Evolutionary conservation across 202 grass and related monocot genomes (phyloP).

Genomic region (Zizania palustris): DNA sequence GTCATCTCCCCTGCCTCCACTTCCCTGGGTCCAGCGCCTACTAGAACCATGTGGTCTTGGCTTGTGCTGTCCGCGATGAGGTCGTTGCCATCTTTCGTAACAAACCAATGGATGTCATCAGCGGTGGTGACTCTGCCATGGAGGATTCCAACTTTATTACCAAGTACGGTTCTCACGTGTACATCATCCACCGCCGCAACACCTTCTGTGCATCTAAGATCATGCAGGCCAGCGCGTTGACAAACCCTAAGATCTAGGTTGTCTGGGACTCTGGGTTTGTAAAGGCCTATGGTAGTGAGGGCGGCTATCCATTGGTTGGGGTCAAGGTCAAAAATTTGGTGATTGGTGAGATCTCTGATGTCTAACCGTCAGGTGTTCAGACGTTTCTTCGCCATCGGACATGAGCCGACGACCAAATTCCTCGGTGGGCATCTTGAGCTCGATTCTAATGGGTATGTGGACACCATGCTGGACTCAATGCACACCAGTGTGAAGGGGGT

Average conservation of each 20-base stretch:
- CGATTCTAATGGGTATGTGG: constrained; percentile 80
- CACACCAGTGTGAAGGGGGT: constrained; percentile 92
- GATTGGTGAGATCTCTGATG: constrained; percentile 58
- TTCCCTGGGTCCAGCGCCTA: constrained; percentile 70
- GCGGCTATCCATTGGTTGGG: constrained; percentile 58
- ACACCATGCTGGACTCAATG: constrained; percentile 70
- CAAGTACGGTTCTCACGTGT: constrained; percentile 79
- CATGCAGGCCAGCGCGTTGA: constrained; percentile 85
- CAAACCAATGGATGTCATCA: constrained; percentile 79
- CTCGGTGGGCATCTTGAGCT: constrained; percentile 85
- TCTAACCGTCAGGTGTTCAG: constrained; percentile 68
- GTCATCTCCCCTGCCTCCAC: too few relatives aligned
- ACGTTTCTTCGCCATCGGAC: constrained; percentile 90
- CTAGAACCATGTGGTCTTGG: constrained; percentile 92
- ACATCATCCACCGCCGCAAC: constrained; percentile 79
- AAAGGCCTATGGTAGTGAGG: constrained; percentile 66
- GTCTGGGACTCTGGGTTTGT: constrained; percentile 81
- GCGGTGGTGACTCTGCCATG: constrained; percentile 95
- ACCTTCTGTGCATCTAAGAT: constrained; percentile 89
- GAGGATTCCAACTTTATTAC: constrained; percentile 91
- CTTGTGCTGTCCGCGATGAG: constrained; percentile 90
- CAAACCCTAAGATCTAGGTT: constrained; percentile 89
- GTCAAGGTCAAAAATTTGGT: constrained; percentile 82
- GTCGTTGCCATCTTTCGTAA: constrained; percentile 86
- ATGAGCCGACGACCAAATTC: constrained; percentile 94